A percentile compares a stretch with the other conserved stretches of the same genome.
These are phyloP conservation scores for Calophaca sinica DNA, from an alignment of 306 rosid species.

Conservation along the genomic window DNA sequence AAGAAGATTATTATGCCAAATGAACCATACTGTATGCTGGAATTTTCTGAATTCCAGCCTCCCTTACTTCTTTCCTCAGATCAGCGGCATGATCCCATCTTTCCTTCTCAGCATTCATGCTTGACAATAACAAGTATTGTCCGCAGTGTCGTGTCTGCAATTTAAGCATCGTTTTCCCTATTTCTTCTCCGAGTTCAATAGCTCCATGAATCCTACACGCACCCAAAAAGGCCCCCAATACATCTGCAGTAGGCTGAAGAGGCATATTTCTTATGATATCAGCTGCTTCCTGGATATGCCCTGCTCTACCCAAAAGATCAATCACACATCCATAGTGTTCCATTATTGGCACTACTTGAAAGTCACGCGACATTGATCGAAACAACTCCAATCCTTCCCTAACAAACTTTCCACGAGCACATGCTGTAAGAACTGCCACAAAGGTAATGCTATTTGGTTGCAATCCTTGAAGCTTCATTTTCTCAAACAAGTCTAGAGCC, in stretches of 20 bases:
- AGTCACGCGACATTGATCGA: slow-evolving; percentile 56
- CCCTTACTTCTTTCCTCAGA: slow-evolving; percentile 62
- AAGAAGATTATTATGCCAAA: slow-evolving; percentile 30
- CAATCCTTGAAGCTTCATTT: slow-evolving; percentile 58
- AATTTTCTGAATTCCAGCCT: slow-evolving; percentile 67
- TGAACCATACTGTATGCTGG: slow-evolving; percentile 73
- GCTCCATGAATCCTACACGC: slow-evolving; percentile 85
- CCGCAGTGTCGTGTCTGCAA: slow-evolving; percentile 62
- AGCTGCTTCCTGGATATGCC: slow-evolving; percentile 70
- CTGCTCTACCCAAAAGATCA: slow-evolving; percentile 87
- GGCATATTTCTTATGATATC: slow-evolving; percentile 67
- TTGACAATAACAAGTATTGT: slow-evolving; percentile 66
- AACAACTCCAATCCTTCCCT: slow-evolving; percentile 65
- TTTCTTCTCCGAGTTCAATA: slow-evolving; percentile 68
- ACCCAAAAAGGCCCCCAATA: slow-evolving; percentile 72
- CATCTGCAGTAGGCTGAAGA: slow-evolving; percentile 70
- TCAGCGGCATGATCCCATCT: slow-evolving; percentile 81
- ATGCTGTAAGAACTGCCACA: slow-evolving; percentile 74
- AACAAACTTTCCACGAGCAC: slow-evolving; percentile 70
- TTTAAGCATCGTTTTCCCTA: slow-evolving; percentile 58
- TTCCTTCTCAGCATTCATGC: slow-evolving; percentile 66
- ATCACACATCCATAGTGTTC: slow-evolving; percentile 78
- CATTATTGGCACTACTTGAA: slow-evolving; percentile 58
- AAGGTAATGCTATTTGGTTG: slow-evolving; percentile 69
- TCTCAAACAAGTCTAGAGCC: slow-evolving; percentile 66